Evolutionary conservation across 2,329 filamentous ascomycete genomes (phyloP).

Genomic region (Aspergillus ochraceus): DNA sequence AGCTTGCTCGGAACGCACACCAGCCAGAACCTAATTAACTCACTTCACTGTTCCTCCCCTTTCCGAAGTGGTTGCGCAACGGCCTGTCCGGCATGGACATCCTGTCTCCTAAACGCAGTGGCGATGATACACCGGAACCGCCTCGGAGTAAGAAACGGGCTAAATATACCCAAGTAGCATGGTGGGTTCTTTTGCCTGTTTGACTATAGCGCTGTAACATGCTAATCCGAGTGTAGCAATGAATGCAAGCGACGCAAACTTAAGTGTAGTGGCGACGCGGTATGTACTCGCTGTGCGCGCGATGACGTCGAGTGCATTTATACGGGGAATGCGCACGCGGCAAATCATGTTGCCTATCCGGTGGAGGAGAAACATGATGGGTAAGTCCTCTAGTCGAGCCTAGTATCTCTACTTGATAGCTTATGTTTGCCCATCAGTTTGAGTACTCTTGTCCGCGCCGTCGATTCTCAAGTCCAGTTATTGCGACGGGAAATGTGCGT

Average conservation of each 20-base stretch:
- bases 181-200: conserved; percentile 21
- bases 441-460: conserved; percentile 18
- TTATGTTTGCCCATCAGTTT: conserved; percentile 14
- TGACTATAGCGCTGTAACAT: background rate
- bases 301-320: conserved; percentile 67
- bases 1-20: too few species aligned
- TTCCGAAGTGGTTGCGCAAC: background rate
- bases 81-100: background rate
- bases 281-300: conserved; percentile 62
- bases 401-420: conserved; percentile 2
- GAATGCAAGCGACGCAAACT: conserved; percentile 75
- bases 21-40: background rate
- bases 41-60: too few species aligned
- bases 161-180: conserved; percentile 38
- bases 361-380: conserved; percentile 20
- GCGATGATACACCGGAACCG: conserved; percentile 16
- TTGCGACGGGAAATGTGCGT: conserved; percentile 31
- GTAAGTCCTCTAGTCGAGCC: conserved; percentile 3
- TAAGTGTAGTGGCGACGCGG: conserved; percentile 70
- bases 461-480: conserved; percentile 29
- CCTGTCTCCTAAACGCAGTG: conserved; percentile 1
- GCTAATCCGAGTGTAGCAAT: conserved; percentile 50
- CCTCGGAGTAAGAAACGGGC: conserved; percentile 31
- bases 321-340: conserved; percentile 58
- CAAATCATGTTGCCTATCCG: background rate